A percentile compares a stretch with the other conserved stretches of the same genome.
phyloP scores from a whole-genome alignment of 2,329 filamentous ascomycete species.

The Aspergillus glaucus region DNA sequence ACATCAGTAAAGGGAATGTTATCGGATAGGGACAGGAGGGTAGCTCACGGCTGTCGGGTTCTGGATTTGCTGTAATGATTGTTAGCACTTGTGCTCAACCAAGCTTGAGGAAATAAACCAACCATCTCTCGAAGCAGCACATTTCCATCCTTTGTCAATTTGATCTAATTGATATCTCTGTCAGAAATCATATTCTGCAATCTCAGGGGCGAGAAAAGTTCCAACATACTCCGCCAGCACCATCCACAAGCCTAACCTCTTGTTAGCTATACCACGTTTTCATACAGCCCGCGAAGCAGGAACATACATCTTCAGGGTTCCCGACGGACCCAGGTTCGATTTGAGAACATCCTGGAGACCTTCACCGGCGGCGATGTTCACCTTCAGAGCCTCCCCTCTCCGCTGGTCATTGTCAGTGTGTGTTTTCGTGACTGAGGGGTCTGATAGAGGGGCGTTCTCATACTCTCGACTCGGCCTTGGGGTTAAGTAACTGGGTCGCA shows the following conservation, averaged over 20 bases:
- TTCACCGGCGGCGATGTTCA: constrained; percentile 96
- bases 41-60: constrained; percentile 81
- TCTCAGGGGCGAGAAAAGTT: constrained; percentile 6
- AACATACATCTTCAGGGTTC: constrained; percentile 87
- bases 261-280: constrained; percentile 19
- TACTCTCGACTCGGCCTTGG: constrained; percentile 96
- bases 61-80: constrained; percentile 67
- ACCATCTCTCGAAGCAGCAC: constrained; percentile 67
- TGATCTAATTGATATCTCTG: constrained; percentile 59
- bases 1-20: constrained; percentile 14
- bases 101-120: constrained; percentile 15
- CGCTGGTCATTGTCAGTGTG: constrained; percentile 57
- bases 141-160: constrained; percentile 97
- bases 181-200: constrained; percentile 10
- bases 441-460: constrained; percentile 36
- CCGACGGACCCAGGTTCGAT: constrained; percentile 88
- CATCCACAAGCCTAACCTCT: constrained; percentile 52
- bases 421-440: constrained; percentile 25
- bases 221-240: constrained; percentile 50
- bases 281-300: neutral
- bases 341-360: constrained; percentile 90
- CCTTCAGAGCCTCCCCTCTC: constrained; percentile 90
- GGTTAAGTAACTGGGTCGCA: constrained; percentile 95
- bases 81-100: constrained; percentile 23
- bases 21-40: constrained; percentile 4